phyloP scores from a whole-genome alignment of 495 filamentous ascomycete species.

The Penicillium fimorum region DNA sequence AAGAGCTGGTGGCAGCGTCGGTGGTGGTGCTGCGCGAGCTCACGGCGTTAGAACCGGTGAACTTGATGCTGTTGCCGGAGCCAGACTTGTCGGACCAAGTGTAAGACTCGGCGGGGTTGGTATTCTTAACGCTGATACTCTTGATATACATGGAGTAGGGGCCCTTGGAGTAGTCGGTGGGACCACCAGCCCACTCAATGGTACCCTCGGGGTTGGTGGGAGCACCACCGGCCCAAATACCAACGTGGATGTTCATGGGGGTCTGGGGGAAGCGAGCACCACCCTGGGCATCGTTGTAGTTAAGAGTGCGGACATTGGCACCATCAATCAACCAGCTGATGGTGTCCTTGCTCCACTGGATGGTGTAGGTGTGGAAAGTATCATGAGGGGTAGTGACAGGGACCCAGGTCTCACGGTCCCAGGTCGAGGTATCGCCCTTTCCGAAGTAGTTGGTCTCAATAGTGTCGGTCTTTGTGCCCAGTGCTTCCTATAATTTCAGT shows the following conservation, averaged over 20 bases:
- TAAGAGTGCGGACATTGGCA: conserved; percentile 65
- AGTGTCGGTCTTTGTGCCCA: conserved; percentile 60
- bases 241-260: conserved; percentile 82
- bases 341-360: conserved; percentile 75
- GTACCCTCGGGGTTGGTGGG: conserved; percentile 59
- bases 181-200: conserved; percentile 77
- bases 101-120: conserved; percentile 55
- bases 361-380: conserved; percentile 75
- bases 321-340: conserved; percentile 82
- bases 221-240: conserved; percentile 86
- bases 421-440: conserved; percentile 77
- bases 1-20: conserved; percentile 8
- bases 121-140: conserved; percentile 44
- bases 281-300: conserved; percentile 55
- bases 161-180: conserved; percentile 67
- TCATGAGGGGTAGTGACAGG: conserved; percentile 61
- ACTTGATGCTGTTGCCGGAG: conserved; percentile 68
- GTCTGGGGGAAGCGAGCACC: conserved; percentile 84
- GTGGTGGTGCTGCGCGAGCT: conserved; percentile 8
- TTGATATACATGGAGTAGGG: conserved; percentile 79
- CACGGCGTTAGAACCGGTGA: conserved; percentile 27
- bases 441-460: conserved; percentile 95
- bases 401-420: conserved; percentile 68
- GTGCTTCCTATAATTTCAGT: conserved; percentile 35
- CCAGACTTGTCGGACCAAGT: conserved; percentile 66